A percentile compares a stretch with the other conserved stretches of the same genome.
These are phyloP conservation scores for Aspergillus campestris DNA, from an alignment of 495 filamentous ascomycete species.

Conservation along the genomic window DNA sequence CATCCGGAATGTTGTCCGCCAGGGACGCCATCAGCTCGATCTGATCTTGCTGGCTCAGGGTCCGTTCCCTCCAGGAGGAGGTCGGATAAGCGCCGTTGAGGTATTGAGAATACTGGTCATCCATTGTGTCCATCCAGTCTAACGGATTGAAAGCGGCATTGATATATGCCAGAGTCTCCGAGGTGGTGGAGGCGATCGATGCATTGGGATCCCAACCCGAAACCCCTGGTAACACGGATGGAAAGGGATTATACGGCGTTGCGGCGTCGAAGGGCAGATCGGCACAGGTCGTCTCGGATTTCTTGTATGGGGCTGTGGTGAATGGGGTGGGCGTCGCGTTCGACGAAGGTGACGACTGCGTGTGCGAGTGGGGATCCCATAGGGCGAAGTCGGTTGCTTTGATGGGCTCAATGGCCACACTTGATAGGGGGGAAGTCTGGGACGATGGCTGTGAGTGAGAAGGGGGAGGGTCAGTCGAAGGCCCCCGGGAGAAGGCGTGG, in stretches of 20 bases:
- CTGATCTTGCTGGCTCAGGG: slow-evolving; percentile 63
- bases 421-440: slow-evolving; percentile 19
- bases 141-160: slow-evolving; percentile 31
- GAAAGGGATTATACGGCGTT: slow-evolving; percentile 39
- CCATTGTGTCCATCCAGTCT: slow-evolving; percentile 34
- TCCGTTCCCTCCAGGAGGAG: slow-evolving; percentile 46
- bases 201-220: slow-evolving; percentile 42
- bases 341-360: slow-evolving; percentile 9
- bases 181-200: slow-evolving; percentile 34
- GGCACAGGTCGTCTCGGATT: slow-evolving; percentile 15
- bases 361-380: slow-evolving; percentile 12
- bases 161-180: slow-evolving; percentile 32
- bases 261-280: slow-evolving; percentile 31
- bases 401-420: slow-evolving; percentile 8
- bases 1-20: slow-evolving; percentile 51
- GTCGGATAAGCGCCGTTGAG: slow-evolving; percentile 37
- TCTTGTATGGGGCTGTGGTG: slow-evolving; percentile 15
- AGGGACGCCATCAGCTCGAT: slow-evolving; percentile 59
- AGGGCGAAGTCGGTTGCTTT: slow-evolving; percentile 15
- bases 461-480: slow-evolving; percentile 28
- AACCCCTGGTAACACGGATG: slow-evolving; percentile 36
- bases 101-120: slow-evolving; percentile 44
- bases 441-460: slow-evolving; percentile 17
- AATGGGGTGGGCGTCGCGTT: slow-evolving; percentile 13
- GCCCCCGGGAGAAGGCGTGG: slow-evolving; percentile 29